A percentile compares a stretch with the other conserved stretches of the same genome.
phyloP scores from a whole-genome alignment of 2,329 filamentous ascomycete species.

The Xylariomycetidae sp. region DNA sequence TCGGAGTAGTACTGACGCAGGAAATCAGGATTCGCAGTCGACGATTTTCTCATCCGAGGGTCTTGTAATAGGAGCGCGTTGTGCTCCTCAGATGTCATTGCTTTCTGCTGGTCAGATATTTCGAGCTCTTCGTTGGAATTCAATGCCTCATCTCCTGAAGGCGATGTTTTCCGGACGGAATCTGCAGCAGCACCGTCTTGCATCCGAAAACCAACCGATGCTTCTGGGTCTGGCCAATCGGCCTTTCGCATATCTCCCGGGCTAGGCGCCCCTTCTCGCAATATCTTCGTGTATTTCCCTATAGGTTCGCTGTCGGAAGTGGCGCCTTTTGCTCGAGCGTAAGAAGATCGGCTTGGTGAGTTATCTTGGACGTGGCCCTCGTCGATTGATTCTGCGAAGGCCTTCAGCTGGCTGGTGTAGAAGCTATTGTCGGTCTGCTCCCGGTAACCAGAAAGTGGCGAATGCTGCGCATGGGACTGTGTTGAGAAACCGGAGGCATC shows the following conservation, averaged over 20 bases:
- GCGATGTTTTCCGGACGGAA: constrained; percentile 5
- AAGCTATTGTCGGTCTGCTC: constrained; percentile 79
- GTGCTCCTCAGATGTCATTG: constrained; percentile 82
- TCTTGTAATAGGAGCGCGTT: constrained; percentile 81
- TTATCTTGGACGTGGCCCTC: constrained; percentile 9
- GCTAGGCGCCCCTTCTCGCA: neutral
- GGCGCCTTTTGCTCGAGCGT: constrained; percentile 2
- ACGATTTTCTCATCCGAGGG: constrained; percentile 79
- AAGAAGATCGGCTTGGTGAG: constrained; percentile 14
- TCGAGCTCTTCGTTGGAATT: neutral
- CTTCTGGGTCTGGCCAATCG: neutral
- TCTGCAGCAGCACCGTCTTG: constrained; percentile 3
- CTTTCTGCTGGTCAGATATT: constrained; percentile 19
- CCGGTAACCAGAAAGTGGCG: constrained; percentile 56
- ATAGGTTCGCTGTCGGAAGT: neutral
- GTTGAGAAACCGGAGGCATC: constrained; percentile 58
- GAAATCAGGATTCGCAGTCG: constrained; percentile 88
- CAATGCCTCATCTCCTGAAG: constrained; percentile 5
- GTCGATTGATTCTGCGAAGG: constrained; percentile 15
- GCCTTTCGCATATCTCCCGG: neutral
- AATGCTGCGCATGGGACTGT: constrained; percentile 51
- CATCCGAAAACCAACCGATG: no score
- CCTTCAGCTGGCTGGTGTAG: constrained; percentile 67
- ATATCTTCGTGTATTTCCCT: neutral
- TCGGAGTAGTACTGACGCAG: constrained; percentile 92